Percentiles rank a stretch among this genome's conserved stretches.
These are phyloP conservation scores for Cotoneaster glaucophyllus DNA, from an alignment of 306 rosid species.

Conservation along the genomic window DNA sequence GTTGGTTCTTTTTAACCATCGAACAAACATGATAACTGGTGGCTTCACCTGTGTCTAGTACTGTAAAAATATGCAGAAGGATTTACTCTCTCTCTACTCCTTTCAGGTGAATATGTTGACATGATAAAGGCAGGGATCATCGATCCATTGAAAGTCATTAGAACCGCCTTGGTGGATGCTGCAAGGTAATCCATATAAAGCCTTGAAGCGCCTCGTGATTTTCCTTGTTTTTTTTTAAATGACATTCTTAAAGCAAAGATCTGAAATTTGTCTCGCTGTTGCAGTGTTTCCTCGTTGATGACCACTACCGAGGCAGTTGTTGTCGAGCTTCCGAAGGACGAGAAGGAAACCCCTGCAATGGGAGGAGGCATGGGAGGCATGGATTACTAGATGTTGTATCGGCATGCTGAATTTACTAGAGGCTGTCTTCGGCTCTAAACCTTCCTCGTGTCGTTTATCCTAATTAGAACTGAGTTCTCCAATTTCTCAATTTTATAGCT, in stretches of 20 bases:
- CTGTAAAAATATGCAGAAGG: background rate
- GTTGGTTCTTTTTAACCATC: constrained; percentile 19
- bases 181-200: constrained; percentile 29
- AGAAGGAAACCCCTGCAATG: constrained; percentile 28
- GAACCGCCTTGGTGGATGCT: constrained; percentile 53
- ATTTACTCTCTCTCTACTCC: background rate
- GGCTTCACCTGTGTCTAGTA: background rate
- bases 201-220: background rate
- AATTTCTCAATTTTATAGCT: background rate
- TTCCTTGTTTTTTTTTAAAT: background rate
- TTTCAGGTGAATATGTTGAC: constrained; percentile 51
- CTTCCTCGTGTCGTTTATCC: background rate
- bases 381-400: constrained; percentile 21
- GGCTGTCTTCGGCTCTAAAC: background rate
- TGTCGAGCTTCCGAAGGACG: constrained; percentile 34
- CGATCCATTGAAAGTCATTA: constrained; percentile 51
- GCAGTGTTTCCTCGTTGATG: constrained; percentile 44
- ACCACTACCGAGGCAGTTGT: constrained; percentile 50
- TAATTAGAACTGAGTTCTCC: background rate
- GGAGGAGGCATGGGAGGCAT: constrained; percentile 45
- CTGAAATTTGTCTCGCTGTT: background rate
- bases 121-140: constrained; percentile 52
- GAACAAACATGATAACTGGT: background rate
- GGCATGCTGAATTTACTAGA: background rate
- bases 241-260: background rate